Conservation (phyloP, 2,329 filamentous ascomycete genomes). For the Oidium heveae region DNA sequence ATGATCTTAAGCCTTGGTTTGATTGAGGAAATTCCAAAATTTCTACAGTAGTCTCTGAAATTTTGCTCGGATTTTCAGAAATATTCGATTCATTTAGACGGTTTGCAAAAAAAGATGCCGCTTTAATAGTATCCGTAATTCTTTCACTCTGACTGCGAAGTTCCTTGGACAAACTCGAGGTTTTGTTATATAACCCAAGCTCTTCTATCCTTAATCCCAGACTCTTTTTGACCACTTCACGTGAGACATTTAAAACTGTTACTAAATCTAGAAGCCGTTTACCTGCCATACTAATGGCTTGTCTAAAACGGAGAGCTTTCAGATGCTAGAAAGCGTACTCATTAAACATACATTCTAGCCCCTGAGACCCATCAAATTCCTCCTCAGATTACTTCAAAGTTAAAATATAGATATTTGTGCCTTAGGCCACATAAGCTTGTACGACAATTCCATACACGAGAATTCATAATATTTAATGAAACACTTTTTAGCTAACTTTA, state of each 20-base stretch:
- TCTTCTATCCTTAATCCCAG: conserved; percentile 30
- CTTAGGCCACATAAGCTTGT: no score
- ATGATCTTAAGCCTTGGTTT: background rate
- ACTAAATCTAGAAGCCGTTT: conserved; percentile 46
- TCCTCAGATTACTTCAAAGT: no score
- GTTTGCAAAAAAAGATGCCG: conserved; percentile 32
- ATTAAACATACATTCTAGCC: no score
- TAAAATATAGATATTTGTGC: no score
- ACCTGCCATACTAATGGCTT: conserved; percentile 20
- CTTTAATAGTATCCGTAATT: conserved; percentile 31
- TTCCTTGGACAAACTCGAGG: conserved; percentile 36
- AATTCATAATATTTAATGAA: no score
- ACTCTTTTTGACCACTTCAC: conserved; percentile 38
- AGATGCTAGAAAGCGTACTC: no score
- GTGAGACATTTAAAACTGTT: conserved; percentile 42
- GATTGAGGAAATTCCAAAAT: background rate
- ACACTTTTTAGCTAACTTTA: no score
- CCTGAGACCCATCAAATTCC: no score
- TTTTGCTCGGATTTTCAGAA: background rate
- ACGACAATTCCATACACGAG: no score
- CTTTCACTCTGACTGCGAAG: conserved; percentile 35
- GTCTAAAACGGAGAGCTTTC: no score
- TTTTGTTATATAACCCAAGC: conserved; percentile 34
- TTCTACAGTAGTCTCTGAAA: conserved; percentile 1
- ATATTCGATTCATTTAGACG: conserved; percentile 8